A percentile compares a stretch with the other conserved stretches of the same genome.
Conservation (phyloP, 129 eudicot genomes). For the Chrysanthemum seticuspe region DNA sequence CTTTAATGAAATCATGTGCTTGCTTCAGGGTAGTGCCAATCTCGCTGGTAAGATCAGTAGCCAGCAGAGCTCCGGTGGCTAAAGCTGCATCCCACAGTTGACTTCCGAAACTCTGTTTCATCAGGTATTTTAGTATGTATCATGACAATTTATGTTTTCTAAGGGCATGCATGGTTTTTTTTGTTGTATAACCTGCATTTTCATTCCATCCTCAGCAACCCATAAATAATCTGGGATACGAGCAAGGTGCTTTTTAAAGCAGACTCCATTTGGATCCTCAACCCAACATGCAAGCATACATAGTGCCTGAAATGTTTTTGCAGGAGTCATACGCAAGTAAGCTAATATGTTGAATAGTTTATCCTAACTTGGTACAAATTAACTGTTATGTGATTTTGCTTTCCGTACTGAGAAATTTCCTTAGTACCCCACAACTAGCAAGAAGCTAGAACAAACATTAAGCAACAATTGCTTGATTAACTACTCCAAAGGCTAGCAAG, state of each 20-base stretch:
- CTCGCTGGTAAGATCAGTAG: slow-evolving; percentile 49
- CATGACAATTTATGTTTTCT: not conserved
- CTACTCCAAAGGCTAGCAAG: no score
- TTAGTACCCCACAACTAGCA: no score
- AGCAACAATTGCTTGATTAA: no score
- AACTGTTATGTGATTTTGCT: no score
- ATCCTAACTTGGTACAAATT: no score
- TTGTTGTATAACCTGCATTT: slow-evolving; percentile 60
- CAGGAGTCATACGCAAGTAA: not conserved
- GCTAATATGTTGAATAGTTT: no score
- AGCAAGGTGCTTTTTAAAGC: slow-evolving; percentile 28
- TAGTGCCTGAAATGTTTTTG: slow-evolving; percentile 36
- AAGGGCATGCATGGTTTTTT: not conserved
- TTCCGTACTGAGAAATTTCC: no score
- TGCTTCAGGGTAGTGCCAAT: slow-evolving; percentile 55
- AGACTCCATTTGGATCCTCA: slow-evolving; percentile 81
- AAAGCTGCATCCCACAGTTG: slow-evolving; percentile 76
- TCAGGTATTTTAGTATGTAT: not conserved
- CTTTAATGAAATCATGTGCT: slow-evolving; percentile 67
- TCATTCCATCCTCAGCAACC: slow-evolving; percentile 96
- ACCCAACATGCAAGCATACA: slow-evolving; percentile 92
- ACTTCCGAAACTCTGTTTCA: slow-evolving; percentile 72
- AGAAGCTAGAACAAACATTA: no score
- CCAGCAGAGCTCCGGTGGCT: slow-evolving; percentile 64
- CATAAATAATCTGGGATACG: slow-evolving; percentile 66